Evolutionary conservation across 495 filamentous ascomycete species (phyloP), one percentile per base, ranked within the genome.

Genomic region (Podospora pseudocomata): DNA sequence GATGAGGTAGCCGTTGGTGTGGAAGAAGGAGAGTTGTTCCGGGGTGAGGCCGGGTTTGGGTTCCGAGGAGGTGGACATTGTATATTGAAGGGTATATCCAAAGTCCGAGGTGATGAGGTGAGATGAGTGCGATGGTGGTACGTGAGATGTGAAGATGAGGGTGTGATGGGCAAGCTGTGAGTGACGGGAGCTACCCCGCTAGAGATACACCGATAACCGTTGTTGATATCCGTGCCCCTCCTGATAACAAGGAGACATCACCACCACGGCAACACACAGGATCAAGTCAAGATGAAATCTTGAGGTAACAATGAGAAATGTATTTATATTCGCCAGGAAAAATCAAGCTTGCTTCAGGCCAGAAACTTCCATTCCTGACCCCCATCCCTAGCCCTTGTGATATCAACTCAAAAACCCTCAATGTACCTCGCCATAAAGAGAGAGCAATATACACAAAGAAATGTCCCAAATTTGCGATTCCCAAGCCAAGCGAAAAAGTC

Each of bases 1-100:
- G 72, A 99, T 84, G 63, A 97, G 88, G 80, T 96, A 99, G 78
- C 95, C 95, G 79, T 97, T 90, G 49, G 86, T 79, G 63, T 90
- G 71, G 85, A 93, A 99, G 71, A 81, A 83, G 19, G 82, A 73
- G 20, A 96, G 80, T 76, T 99, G 94, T 28, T 84, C 79, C 20
- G 86, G 76, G 18, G 90, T 91, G 56, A 99, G 90, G 67, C 88
- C 88, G 18, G 39, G 5, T 49, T 49, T 6, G 39, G 39, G 5
- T 49, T 58, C 60, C 6, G 60, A 13, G 67, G 63, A 18, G 57
- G 61, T 16, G 23, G 23, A 23, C 65, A 67, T 70, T 54, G n/a
- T 60, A 56, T 27, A 56, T 20, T 18, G n/a, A 20, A 5, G 7
- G 6, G 15, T 16, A 26, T 20, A 11, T 6, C 34, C 5, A 53